Conservation (phyloP, 108 stramenopile genomes). For the Phaeodactylum tricornutum region DNA sequence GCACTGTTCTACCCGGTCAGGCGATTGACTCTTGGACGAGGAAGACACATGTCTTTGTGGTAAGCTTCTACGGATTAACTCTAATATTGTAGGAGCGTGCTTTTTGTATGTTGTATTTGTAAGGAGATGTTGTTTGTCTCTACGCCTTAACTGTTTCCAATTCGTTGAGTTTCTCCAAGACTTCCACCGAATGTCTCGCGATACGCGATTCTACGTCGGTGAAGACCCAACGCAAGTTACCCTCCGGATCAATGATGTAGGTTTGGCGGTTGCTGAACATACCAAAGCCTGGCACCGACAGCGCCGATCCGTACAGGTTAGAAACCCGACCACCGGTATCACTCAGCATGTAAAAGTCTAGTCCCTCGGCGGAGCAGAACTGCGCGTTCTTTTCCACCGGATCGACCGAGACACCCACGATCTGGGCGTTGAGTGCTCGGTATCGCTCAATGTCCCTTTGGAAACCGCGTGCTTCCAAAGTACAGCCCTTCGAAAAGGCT, state of each 20-base stretch:
- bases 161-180: conserved; percentile 59
- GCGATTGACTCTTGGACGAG: no score
- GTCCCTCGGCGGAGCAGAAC: conserved; percentile 51
- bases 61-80: no score
- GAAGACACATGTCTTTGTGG: no score
- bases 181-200: conserved; percentile 55
- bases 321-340: conserved; percentile 56
- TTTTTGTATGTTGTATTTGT: no score
- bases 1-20: no score
- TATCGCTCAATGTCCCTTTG: conserved; percentile 45
- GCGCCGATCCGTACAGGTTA: conserved; percentile 44
- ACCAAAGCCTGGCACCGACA: conserved; percentile 68
- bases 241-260: conserved; percentile 76
- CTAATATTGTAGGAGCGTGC: no score
- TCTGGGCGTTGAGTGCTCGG: conserved; percentile 43
- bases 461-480: conserved; percentile 69
- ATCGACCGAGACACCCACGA: conserved; percentile 78
- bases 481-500: conserved; percentile 74
- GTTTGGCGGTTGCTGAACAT: conserved; percentile 77
- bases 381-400: conserved; percentile 70
- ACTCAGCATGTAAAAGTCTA: conserved; percentile 67
- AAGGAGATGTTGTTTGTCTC: no score
- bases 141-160: no score
- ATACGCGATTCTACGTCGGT: conserved; percentile 66
- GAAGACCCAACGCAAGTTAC: conserved; percentile 64